Evolutionary conservation across 176 grass and related monocot species (phyloP).

Genomic region (Oryza punctata): DNA sequence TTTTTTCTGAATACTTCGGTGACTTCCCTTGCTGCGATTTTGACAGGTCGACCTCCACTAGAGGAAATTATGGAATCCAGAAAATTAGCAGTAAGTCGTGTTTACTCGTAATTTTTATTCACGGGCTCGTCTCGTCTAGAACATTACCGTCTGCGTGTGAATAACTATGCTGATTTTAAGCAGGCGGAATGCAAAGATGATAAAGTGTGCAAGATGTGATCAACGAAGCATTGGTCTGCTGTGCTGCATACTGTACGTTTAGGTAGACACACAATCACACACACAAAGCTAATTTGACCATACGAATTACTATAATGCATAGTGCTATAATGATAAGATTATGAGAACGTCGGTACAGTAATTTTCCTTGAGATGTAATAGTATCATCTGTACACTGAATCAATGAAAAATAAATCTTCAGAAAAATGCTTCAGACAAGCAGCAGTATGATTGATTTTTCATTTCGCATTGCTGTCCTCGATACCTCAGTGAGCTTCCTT

Average conservation of each 20-base stretch:
- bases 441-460: background rate
- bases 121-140: background rate
- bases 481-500: background rate
- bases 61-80: constrained; percentile 58
- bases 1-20: background rate
- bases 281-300: background rate
- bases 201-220: constrained; percentile 66
- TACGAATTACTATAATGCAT: background rate
- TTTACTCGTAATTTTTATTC: background rate
- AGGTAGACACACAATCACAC: constrained; percentile 14
- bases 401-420: background rate
- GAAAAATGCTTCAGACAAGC: background rate
- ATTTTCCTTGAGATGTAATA: background rate
- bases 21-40: constrained; percentile 18
- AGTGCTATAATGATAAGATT: background rate
- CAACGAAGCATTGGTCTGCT: background rate
- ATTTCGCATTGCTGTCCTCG: background rate
- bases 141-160: background rate
- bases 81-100: constrained; percentile 30
- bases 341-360: background rate
- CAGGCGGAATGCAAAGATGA: constrained; percentile 70
- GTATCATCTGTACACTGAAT: background rate
- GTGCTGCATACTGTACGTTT: background rate
- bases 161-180: background rate
- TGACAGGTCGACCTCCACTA: constrained; percentile 76